These are phyloP conservation scores for Nadsonia commutata DNA, from an alignment of 1,139 yeast species.

Conservation along the genomic window DNA sequence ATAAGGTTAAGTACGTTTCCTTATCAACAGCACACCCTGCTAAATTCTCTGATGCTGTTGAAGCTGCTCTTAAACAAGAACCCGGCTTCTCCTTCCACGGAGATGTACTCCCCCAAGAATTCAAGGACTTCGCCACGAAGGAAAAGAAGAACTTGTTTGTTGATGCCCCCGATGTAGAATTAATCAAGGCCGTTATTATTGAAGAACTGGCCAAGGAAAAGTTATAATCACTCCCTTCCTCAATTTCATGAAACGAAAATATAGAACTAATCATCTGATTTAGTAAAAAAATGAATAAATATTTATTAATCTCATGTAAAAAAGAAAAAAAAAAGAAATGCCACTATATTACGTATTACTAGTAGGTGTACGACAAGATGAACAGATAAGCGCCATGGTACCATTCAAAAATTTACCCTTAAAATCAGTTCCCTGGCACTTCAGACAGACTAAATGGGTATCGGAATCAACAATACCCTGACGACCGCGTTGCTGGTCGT, in stretches of 20 bases:
- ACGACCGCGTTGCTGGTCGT: background rate
- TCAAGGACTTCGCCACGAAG: conserved; percentile 53
- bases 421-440: conserved; percentile 11
- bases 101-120: conserved; percentile 80
- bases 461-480: background rate
- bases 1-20: conserved; percentile 45
- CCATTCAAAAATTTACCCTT: conserved; percentile 10
- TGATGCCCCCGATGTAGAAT: conserved; percentile 56
- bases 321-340: no score
- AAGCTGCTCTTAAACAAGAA: conserved; percentile 51
- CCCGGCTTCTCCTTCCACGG: conserved; percentile 71
- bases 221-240: conserved; percentile 10
- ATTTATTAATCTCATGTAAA: background rate
- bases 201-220: conserved; percentile 46
- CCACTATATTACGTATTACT: conserved; percentile 1
- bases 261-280: background rate
- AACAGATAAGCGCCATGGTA: conserved; percentile 10
- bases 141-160: conserved; percentile 67
- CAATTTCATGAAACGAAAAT: no score
- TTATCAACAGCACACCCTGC: conserved; percentile 98
- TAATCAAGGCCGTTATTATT: conserved; percentile 59
- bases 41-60: conserved; percentile 91
- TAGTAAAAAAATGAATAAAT: background rate
- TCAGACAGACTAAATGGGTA: conserved; percentile 7
- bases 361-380: conserved; percentile 8